Evolutionary conservation across 495 filamentous ascomycete species (phyloP).

Genomic region (Tuber aestivum): DNA sequence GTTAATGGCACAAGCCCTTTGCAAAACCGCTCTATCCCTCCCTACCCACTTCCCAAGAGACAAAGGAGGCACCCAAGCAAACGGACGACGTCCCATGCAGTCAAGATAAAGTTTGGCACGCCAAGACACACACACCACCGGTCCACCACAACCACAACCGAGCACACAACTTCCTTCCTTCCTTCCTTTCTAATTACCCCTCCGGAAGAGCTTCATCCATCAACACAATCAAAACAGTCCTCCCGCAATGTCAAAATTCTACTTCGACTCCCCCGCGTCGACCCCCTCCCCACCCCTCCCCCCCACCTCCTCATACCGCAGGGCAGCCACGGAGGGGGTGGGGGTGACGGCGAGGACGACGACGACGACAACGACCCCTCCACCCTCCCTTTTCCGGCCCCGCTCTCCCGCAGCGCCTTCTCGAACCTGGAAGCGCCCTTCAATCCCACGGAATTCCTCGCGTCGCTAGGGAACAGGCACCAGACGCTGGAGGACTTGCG

Average conservation of each 20-base stretch:
- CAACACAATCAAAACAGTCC: no score
- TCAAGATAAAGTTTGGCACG: neutral
- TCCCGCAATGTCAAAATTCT: neutral
- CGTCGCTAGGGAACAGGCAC: constrained; percentile 73
- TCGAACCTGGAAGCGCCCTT: constrained; percentile 53
- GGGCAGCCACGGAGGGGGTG: no score
- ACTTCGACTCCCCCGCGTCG: neutral
- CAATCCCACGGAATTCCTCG: constrained; percentile 73
- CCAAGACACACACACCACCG: neutral
- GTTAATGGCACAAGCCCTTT: neutral
- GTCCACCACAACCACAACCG: neutral
- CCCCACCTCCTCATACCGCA: neutral
- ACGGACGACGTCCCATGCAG: neutral
- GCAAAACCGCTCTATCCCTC: neutral
- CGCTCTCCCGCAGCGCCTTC: constrained; percentile 36
- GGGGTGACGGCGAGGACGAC: constrained; percentile 12
- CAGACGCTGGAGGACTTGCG: constrained; percentile 95
- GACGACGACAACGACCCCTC: constrained; percentile 21
- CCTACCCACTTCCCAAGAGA: neutral
- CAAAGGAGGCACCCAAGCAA: neutral
- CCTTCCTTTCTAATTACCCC: neutral
- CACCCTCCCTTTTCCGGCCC: constrained; percentile 39
- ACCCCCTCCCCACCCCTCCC: neutral
- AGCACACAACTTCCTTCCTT: no score
- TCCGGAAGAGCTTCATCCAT: neutral